Evolutionary conservation across 2,329 filamentous ascomycete species (phyloP).

Genomic region (Daldinia eschscholtzii): DNA sequence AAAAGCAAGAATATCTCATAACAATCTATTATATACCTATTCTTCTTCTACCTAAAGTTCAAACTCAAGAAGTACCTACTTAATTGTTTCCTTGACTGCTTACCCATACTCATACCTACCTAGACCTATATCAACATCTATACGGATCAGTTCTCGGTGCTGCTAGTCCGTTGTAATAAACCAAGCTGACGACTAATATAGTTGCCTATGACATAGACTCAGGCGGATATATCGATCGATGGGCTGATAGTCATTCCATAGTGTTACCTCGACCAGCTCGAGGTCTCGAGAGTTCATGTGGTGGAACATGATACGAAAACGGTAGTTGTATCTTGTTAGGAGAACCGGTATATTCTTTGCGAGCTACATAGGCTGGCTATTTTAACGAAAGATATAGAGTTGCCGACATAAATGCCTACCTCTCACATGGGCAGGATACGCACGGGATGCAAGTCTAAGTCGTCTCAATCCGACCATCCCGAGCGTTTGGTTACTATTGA

Average conservation of each 20-base stretch:
- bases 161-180: neutral
- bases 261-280: conserved; percentile 10
- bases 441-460: neutral
- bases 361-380: neutral
- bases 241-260: conserved; percentile 34
- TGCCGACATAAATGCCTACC: conserved; percentile 1
- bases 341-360: neutral
- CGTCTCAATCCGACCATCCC: conserved; percentile 3
- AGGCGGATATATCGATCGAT: conserved; percentile 19
- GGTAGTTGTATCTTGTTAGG: neutral
- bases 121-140: neutral
- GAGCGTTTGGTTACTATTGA: conserved; percentile 11
- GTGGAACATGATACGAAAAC: conserved; percentile 27
- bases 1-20: neutral
- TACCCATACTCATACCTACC: too few species aligned
- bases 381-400: neutral
- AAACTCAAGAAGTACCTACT: too few species aligned
- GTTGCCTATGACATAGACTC: conserved; percentile 13
- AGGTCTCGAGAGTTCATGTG: conserved; percentile 27
- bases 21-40: neutral
- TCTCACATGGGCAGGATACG: neutral
- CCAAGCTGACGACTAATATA: conserved; percentile 2
- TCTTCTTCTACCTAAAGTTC: too few species aligned
- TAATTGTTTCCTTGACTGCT: too few species aligned
- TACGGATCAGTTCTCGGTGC: neutral